Base-by-base conservation (phyloP, 225 moss, liverwort and hornwort species). In the Physcomitrium patens region DNA sequence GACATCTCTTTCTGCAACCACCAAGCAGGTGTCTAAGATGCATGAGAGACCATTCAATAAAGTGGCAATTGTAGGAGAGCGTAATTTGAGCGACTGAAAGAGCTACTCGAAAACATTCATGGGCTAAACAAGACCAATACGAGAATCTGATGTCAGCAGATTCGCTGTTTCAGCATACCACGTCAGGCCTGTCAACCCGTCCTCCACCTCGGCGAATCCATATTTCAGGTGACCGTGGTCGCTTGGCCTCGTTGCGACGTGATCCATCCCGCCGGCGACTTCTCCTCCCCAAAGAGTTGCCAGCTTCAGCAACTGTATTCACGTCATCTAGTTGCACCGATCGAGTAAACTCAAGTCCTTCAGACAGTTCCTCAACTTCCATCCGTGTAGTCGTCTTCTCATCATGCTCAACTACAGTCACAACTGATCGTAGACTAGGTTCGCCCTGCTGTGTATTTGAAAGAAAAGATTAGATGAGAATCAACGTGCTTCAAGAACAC, bases 161-260 rank as follows among this genome's bases (percentile, higher is more conserved):
- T 79, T 62, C 19, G 24, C 31, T 57, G 56, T 42, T 18, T 20
- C 4, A 20, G 74, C 76, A 43, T 83, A 89, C 88, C 85, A 85
- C 44, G 68, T 89, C 81, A 13, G 80, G 81, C 50, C 89, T 86
- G 60, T 89, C 93, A 24, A 82, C 75, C 63, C 89, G 87, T 17
- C 89, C 91, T 64, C 93, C 81, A 71, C 91, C 87, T 76, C 88
- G 87, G 16, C 91, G 86, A 31, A 88, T 87, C 93, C 93, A 91
- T 48, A 91, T 86, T 81, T 94, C 89, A 74, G 93, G 91, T 60
- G 91, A 91, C 43, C 86, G 89, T 56, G 83, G 80, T 24, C 93
- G 88, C 74, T 91, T 93, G 22, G 44, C 70, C n/a, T 85, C 86
- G 56, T 65, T 78, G 65, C 66, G 81, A 72, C 81, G 87, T 28